Evolutionary conservation across 345 rosid species (phyloP).

Genomic region (Gossypium stocksii): DNA sequence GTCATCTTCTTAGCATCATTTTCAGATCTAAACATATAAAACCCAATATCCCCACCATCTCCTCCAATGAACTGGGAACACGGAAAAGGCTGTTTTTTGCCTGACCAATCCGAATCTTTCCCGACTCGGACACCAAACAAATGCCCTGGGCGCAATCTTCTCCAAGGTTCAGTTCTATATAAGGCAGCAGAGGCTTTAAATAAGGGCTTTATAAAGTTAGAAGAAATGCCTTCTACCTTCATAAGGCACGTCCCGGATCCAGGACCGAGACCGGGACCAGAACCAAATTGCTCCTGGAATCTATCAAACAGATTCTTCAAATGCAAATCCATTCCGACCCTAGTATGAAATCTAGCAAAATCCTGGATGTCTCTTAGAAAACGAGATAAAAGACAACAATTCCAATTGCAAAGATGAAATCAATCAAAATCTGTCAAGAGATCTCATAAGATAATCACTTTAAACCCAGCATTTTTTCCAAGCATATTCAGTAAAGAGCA

Average conservation of each 20-base stretch:
- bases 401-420: conserved; percentile 6
- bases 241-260: conserved; percentile 61
- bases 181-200: conserved; percentile 61
- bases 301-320: conserved; percentile 61
- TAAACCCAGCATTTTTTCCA: not conserved
- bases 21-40: conserved; percentile 48
- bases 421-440: not conserved
- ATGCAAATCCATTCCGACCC: conserved; percentile 53
- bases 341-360: conserved; percentile 18
- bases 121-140: conserved; percentile 57
- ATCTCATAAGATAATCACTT: conserved; percentile 4
- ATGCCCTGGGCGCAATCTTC: conserved; percentile 52
- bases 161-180: conserved; percentile 75
- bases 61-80: conserved; percentile 69
- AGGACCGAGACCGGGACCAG: conserved; percentile 76
- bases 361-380: not conserved
- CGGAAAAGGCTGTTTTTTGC: conserved; percentile 56
- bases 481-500: not conserved
- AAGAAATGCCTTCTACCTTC: conserved; percentile 53
- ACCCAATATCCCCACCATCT: conserved; percentile 64
- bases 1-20: conserved; percentile 52
- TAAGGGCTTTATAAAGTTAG: conserved; percentile 42
- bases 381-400: conserved; percentile 1
- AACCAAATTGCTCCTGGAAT: conserved; percentile 63
- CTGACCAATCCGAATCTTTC: conserved; percentile 62